Conservation (phyloP, 1,139 yeast species). For the Geotrichum cucujoidarum region DNA sequence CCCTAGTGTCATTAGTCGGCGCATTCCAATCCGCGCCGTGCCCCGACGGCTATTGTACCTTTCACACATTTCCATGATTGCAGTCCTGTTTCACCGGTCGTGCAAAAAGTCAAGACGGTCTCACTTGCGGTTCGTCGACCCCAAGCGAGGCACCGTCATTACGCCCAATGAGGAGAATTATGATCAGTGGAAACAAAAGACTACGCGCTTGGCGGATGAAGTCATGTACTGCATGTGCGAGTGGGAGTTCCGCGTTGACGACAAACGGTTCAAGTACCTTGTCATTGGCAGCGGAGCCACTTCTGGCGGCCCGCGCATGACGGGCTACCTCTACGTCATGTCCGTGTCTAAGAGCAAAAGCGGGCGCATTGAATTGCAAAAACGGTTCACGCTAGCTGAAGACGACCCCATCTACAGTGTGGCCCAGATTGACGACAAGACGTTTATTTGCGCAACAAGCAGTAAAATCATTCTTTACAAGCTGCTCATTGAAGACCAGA, state of each 20-base stretch:
- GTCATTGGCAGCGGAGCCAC: conserved; percentile 13
- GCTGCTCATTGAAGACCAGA: conserved; percentile 5
- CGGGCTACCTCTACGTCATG: conserved; percentile 13
- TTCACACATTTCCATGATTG: conserved; percentile 12
- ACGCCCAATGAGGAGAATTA: conserved; percentile 12
- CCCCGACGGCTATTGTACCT: conserved; percentile 11
- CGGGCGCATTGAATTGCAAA: conserved; percentile 11
- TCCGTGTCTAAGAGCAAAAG: conserved; percentile 8
- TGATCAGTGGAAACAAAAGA: conserved; percentile 14
- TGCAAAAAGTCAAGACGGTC: conserved; percentile 7
- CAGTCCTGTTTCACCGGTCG: conserved; percentile 8
- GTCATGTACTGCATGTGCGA: conserved; percentile 6
- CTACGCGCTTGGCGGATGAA: conserved; percentile 1
- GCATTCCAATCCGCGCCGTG: conserved; percentile 8
- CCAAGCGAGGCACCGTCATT: conserved; percentile 2
- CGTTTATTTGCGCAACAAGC: conserved; percentile 11
- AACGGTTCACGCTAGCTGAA: conserved; percentile 10
- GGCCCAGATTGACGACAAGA: conserved; percentile 13
- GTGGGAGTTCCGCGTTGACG: conserved; percentile 14
- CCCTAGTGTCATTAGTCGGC: not conserved
- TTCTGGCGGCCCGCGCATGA: not conserved
- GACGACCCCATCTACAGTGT: conserved; percentile 9
- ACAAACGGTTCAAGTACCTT: conserved; percentile 13
- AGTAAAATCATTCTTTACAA: conserved; percentile 4
- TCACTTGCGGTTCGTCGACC: conserved; percentile 10